A percentile compares a stretch with the other conserved stretches of the same genome.
Evolutionary conservation across 2,329 filamentous ascomycete genomes (phyloP).

Genomic region (Fusarium sp.): DNA sequence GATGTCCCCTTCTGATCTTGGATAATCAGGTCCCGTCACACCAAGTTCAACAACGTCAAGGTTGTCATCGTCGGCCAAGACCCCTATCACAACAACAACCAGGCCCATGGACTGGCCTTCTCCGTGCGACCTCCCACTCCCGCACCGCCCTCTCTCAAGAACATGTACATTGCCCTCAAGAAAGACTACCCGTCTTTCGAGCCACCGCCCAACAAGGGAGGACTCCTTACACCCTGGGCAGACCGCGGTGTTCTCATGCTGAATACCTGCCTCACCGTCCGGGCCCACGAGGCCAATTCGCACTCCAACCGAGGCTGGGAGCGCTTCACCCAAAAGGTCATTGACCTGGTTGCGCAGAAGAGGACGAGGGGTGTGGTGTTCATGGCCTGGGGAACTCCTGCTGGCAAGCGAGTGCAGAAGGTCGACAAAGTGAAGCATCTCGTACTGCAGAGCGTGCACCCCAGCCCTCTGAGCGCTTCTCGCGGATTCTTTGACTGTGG

Average conservation of each 20-base stretch:
- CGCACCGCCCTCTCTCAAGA: slow-evolving; percentile 89
- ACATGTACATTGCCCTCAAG: slow-evolving; percentile 91
- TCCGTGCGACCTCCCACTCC: slow-evolving; percentile 90
- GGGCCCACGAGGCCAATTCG: slow-evolving; percentile 86
- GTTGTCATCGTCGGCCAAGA: slow-evolving; percentile 96
- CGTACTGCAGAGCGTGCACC: slow-evolving; percentile 89
- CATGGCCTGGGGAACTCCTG: slow-evolving; percentile 91
- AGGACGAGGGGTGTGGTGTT: slow-evolving; percentile 89
- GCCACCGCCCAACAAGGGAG: slow-evolving; percentile 80
- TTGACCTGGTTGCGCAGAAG: slow-evolving; percentile 85
- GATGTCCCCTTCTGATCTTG: slow-evolving; percentile 25
- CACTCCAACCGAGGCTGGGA: slow-evolving; percentile 94
- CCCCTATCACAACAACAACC: slow-evolving; percentile 95
- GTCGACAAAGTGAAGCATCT: slow-evolving; percentile 81
- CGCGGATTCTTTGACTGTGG: slow-evolving; percentile 86
- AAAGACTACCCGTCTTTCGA: slow-evolving; percentile 88
- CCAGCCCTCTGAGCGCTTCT: slow-evolving; percentile 88
- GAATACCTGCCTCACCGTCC: slow-evolving; percentile 95
- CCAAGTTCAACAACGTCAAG: slow-evolving; percentile 88
- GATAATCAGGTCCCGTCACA: slow-evolving; percentile 85
- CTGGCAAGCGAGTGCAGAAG: slow-evolving; percentile 80
- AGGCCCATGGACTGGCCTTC: slow-evolving; percentile 97
- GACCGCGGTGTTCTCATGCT: slow-evolving; percentile 92
- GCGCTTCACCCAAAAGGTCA: slow-evolving; percentile 88
- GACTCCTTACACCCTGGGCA: slow-evolving; percentile 92